These are phyloP conservation scores for Starmera pachycereana DNA, from an alignment of 805 yeast genomes.

Conservation along the genomic window DNA sequence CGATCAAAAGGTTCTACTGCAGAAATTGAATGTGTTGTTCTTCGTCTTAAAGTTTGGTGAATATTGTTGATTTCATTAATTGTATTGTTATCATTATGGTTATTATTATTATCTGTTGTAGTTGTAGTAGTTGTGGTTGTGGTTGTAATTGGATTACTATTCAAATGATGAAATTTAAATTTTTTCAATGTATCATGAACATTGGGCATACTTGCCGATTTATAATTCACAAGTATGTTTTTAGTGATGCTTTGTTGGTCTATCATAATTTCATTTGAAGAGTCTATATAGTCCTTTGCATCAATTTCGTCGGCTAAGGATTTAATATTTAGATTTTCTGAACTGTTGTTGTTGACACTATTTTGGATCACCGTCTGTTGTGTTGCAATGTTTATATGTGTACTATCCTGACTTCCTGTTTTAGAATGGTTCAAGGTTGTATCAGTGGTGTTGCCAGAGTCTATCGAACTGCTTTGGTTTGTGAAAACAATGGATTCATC, in stretches of 20 bases:
- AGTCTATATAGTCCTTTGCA: background rate
- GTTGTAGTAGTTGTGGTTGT: background rate
- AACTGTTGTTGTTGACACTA: background rate
- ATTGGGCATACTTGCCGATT: background rate
- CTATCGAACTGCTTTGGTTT: slow-evolving; percentile 13
- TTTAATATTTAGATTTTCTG: background rate
- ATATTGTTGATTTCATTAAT: background rate
- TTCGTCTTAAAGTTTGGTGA: slow-evolving; percentile 10
- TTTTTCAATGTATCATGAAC: background rate
- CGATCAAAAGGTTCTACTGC: background rate
- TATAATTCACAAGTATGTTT: background rate
- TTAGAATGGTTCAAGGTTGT: background rate
- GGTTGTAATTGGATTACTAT: background rate
- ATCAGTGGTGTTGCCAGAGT: slow-evolving; percentile 13
- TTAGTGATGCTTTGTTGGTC: background rate
- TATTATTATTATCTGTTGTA: background rate
- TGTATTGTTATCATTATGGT: background rate
- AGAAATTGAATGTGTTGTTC: slow-evolving; percentile 1
- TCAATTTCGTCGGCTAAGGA: background rate
- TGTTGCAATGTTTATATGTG: background rate
- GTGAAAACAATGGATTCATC: slow-evolving; percentile 19
- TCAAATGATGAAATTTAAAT: background rate
- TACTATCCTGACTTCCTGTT: background rate
- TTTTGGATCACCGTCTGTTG: background rate
- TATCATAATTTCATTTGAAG: background rate